A percentile compares a stretch with the other conserved stretches of the same genome.
These are phyloP conservation scores for Arachnopeziza araneosa DNA, from an alignment of 2,329 filamentous ascomycete species.

Conservation along the genomic window DNA sequence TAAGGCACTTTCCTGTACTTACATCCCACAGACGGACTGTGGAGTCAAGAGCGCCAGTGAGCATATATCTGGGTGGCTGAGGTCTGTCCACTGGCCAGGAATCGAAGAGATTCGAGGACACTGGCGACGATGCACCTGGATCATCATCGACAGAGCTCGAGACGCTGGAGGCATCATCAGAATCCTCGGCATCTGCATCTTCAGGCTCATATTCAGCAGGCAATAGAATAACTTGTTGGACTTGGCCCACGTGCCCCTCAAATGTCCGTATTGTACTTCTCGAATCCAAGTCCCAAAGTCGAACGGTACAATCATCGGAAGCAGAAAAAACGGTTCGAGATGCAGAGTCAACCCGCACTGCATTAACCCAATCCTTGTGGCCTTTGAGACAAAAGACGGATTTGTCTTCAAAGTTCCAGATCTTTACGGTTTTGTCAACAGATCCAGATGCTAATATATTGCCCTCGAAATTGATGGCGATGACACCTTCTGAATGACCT, in stretches of 20 bases:
- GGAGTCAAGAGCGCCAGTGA: constrained; percentile 85
- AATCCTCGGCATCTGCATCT: constrained; percentile 52
- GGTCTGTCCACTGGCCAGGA: constrained; percentile 63
- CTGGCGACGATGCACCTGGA: constrained; percentile 1
- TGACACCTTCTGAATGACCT: constrained; percentile 75
- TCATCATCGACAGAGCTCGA: constrained; percentile 15
- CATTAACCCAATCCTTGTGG: constrained; percentile 93
- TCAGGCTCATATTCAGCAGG: constrained; percentile 87
- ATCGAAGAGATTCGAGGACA: constrained; percentile 20
- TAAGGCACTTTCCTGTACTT: constrained; percentile 71
- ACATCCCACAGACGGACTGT: constrained; percentile 94
- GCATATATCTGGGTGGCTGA: constrained; percentile 81
- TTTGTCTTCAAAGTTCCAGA: constrained; percentile 87
- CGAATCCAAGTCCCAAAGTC: constrained; percentile 89
- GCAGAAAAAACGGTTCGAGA: constrained; percentile 87
- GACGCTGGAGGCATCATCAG: constrained; percentile 40
- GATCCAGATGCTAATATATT: constrained; percentile 84
- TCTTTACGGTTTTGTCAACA: constrained; percentile 81
- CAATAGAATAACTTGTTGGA: constrained; percentile 83
- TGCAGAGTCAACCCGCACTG: constrained; percentile 77
- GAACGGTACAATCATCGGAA: constrained; percentile 87
- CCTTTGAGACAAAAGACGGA: constrained; percentile 74
- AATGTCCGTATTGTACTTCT: constrained; percentile 71
- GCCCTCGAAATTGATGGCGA: constrained; percentile 81
- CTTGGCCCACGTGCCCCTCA: constrained; percentile 87